Percentiles rank a stretch among this genome's conserved stretches.
phyloP scores from a whole-genome alignment of 2,329 filamentous ascomycete genomes.

The Cytospora mali region DNA sequence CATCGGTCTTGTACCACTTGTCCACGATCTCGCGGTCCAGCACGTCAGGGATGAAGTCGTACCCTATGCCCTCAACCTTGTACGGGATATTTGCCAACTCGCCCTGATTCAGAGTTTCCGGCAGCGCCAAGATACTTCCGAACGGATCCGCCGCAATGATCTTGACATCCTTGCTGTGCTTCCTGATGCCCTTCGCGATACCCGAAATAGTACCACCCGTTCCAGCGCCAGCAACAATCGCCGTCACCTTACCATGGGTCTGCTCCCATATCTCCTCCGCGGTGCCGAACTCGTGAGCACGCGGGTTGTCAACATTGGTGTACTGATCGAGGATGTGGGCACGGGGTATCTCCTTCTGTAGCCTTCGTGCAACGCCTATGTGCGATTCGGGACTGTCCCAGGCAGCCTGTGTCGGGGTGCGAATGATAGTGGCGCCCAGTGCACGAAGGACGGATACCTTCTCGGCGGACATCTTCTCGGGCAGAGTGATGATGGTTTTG shows the following conservation, averaged over 20 bases:
- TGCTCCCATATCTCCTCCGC: conserved; percentile 96
- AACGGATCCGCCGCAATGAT: conserved; percentile 91
- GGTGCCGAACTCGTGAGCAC: conserved; percentile 91
- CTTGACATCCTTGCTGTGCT: conserved; percentile 84
- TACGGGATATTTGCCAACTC: conserved; percentile 79
- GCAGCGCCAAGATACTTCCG: conserved; percentile 87
- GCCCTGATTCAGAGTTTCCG: conserved; percentile 73
- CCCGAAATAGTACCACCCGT: conserved; percentile 96
- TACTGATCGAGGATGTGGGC: conserved; percentile 98
- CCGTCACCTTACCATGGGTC: conserved; percentile 79
- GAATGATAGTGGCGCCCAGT: conserved; percentile 94
- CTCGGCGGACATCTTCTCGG: conserved; percentile 99
- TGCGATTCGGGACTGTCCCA: conserved; percentile 95
- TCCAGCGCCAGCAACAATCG: conserved; percentile 87
- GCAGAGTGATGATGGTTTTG: conserved; percentile 97
- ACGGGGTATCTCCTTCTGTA: conserved; percentile 95
- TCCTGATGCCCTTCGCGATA: conserved; percentile 79
- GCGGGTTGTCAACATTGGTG: conserved; percentile 85
- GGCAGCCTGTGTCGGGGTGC: conserved; percentile 93
- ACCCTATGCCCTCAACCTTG: conserved; percentile 98
- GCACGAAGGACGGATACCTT: conserved; percentile 95
- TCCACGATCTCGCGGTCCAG: conserved; percentile 79
- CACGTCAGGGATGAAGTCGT: conserved; percentile 97
- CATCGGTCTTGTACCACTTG: conserved; percentile 98
- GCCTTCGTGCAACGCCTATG: conserved; percentile 86